Evolutionary conservation across 805 yeast genomes (phyloP), one percentile per base, ranked within the genome.

Genomic region (Torulaspora gathmanii): DNA sequence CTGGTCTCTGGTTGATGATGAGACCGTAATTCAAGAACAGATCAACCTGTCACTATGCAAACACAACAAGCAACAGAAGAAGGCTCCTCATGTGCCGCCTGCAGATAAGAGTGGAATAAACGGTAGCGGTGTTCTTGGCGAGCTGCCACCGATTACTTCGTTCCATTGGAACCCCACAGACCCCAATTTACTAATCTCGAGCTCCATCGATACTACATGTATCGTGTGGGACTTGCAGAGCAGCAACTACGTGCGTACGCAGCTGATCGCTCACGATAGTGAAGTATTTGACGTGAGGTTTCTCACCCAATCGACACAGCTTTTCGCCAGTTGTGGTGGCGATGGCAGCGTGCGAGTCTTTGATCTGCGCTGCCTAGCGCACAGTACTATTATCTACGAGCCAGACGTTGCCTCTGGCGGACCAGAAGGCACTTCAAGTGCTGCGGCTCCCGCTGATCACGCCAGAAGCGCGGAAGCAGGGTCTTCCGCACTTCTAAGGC

Each of bases 301-400:
- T 63, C 69, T 90, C 40, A 79, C 83, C 40, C 81, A 82, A 13
- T 78, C 86, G 28, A 79, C 83, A 36, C 68, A 65, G 31, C 75
- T 90, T 22, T 93, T 93, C 67, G 86, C 95, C 38, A 83, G 93
- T 44, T 95, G 91, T 44, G 95, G 97, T 2, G 90, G 89, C 42
- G 99, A 93, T 67, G 99, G 99, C 0, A 83, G 95, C 13, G 86
- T 90, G 61, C 73, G 99, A 34, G 85, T 93, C 6, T 93, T 93
- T 65, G 99, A 93, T 60, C 72, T 93, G 48, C 70, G 99, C 45
- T 75, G 90, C 7, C 70, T 91, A 40, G 97, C 93, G 48, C 98
- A 90, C 64, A 86, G 95, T 13, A 91, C 99, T 1, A 93, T 93
- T 54, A 83, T 93, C 12, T 93, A 87, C 64, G 99, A 93, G 61